Percentiles rank a stretch among this genome's conserved stretches.
phyloP scores from a whole-genome alignment of 2,329 filamentous ascomycete genomes.

The Fusarium guadeloupense region DNA sequence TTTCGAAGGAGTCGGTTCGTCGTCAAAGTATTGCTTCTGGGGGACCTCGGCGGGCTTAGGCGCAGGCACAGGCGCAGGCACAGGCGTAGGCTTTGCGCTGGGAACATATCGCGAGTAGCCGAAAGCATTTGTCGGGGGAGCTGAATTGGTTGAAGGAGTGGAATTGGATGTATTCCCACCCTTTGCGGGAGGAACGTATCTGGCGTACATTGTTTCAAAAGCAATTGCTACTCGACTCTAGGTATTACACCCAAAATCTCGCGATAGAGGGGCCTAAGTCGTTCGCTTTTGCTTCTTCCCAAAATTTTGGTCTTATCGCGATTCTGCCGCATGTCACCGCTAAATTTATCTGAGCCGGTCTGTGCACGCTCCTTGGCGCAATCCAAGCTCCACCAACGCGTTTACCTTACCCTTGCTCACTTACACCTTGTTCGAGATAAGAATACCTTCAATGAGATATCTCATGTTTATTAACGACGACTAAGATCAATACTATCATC shows the following conservation, averaged over 20 bases:
- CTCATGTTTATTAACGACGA: background rate
- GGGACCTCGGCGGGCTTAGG: slow-evolving; percentile 12
- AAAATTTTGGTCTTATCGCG: slow-evolving; percentile 53
- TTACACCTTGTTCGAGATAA: slow-evolving; percentile 35
- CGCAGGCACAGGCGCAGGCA: background rate
- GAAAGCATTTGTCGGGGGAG: slow-evolving; percentile 35
- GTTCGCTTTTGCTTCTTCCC: slow-evolving; percentile 21
- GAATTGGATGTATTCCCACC: slow-evolving; percentile 5
- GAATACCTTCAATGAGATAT: slow-evolving; percentile 21
- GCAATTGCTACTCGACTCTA: slow-evolving; percentile 29
- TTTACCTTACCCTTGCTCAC: slow-evolving; percentile 16
- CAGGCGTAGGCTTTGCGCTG: slow-evolving; percentile 34
- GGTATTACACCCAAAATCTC: slow-evolving; percentile 4
- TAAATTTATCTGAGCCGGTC: slow-evolving; percentile 41
- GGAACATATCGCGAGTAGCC: slow-evolving; percentile 56
- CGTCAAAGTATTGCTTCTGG: slow-evolving; percentile 43
- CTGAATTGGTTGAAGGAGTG: background rate
- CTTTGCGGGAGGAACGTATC: slow-evolving; percentile 53
- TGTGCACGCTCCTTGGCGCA: slow-evolving; percentile 13
- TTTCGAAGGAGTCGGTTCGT: slow-evolving; percentile 39
- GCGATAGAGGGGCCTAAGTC: slow-evolving; percentile 24
- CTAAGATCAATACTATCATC: background rate
- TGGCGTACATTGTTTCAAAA: slow-evolving; percentile 51
- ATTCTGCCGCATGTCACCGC: slow-evolving; percentile 53
- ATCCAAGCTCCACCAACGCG: slow-evolving; percentile 23